A percentile compares a stretch with the other conserved stretches of the same genome.
phyloP scores from a whole-genome alignment of 441 rosid genomes.

The Theobroma grandiflorum region DNA sequence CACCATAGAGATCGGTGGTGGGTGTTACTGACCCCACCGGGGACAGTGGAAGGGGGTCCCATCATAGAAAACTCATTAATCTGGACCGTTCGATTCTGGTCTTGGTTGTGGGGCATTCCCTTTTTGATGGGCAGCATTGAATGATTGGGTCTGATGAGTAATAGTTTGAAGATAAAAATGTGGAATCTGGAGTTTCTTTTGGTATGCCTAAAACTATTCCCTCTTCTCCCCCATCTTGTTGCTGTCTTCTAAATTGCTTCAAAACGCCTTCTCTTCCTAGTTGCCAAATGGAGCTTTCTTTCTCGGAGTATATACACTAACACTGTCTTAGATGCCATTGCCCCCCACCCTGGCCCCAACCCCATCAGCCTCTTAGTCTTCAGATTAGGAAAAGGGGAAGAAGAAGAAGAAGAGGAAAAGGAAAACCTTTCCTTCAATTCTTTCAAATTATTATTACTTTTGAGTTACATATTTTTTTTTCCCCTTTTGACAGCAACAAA shows the following conservation, averaged over 20 bases:
- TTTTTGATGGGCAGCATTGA: constrained; percentile 45
- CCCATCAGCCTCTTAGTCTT: no score
- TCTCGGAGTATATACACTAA: background rate
- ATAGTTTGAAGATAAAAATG: constrained; percentile 8
- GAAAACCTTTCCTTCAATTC: no score
- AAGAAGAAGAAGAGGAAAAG: no score
- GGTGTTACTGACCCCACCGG: constrained; percentile 48
- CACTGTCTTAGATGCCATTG: background rate
- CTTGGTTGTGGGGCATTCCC: constrained; percentile 26
- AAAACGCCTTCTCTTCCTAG: no score
- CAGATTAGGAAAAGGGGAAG: no score
- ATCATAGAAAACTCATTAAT: constrained; percentile 25
- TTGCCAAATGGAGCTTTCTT: background rate
- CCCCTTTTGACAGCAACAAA: background rate
- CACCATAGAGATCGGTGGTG: constrained; percentile 49
- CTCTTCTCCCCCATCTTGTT: background rate
- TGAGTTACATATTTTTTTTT: no score
- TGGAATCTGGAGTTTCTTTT: constrained; percentile 19
- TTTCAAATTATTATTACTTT: no score
- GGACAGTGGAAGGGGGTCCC: constrained; percentile 19
- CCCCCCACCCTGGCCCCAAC: no score
- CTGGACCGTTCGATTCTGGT: constrained; percentile 40
- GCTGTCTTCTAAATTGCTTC: background rate
- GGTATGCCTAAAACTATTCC: no score
- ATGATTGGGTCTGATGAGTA: constrained; percentile 50